These are phyloP conservation scores for Botrytis porri DNA, from an alignment of 2,329 filamentous ascomycete species.

Conservation along the genomic window DNA sequence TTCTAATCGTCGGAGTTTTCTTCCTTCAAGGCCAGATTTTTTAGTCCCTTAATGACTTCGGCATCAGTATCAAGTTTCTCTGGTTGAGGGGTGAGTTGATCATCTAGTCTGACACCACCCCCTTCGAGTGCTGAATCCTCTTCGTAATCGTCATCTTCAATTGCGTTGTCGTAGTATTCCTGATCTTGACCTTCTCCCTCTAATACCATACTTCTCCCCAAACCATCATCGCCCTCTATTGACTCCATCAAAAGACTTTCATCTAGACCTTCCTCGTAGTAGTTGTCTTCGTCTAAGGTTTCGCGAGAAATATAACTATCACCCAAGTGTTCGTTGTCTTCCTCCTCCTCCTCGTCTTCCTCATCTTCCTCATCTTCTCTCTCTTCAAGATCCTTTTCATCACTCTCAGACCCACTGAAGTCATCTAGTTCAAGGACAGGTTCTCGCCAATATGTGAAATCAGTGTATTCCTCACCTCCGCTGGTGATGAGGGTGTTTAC, in stretches of 20 bases:
- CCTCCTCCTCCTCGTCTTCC: constrained; percentile 49
- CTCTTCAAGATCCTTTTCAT: constrained; percentile 53
- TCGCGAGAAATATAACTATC: constrained; percentile 57
- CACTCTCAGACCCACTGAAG: constrained; percentile 79
- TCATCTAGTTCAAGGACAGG: constrained; percentile 79
- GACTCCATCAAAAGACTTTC: constrained; percentile 33
- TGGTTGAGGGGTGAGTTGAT: background rate
- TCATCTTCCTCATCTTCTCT: constrained; percentile 50
- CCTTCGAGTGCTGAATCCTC: background rate
- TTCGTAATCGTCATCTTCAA: constrained; percentile 21
- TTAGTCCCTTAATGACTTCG: constrained; percentile 59
- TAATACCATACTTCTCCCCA: constrained; percentile 35
- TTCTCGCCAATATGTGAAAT: constrained; percentile 96
- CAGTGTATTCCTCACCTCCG: constrained; percentile 91
- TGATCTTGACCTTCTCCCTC: constrained; percentile 34
- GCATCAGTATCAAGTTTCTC: constrained; percentile 49
- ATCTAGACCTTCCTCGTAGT: constrained; percentile 37
- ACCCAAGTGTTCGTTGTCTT: constrained; percentile 50
- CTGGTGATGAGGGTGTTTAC: constrained; percentile 82
- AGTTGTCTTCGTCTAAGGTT: constrained; percentile 46
- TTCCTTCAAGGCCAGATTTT: constrained; percentile 50
- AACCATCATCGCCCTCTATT: constrained; percentile 31
- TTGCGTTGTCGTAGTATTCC: constrained; percentile 11
- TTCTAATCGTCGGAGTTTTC: constrained; percentile 29
- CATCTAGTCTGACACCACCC: background rate